These are phyloP conservation scores for Butyriboletus loyo DNA, from an alignment of 768 basidiomycete genomes.

Conservation along the genomic window DNA sequence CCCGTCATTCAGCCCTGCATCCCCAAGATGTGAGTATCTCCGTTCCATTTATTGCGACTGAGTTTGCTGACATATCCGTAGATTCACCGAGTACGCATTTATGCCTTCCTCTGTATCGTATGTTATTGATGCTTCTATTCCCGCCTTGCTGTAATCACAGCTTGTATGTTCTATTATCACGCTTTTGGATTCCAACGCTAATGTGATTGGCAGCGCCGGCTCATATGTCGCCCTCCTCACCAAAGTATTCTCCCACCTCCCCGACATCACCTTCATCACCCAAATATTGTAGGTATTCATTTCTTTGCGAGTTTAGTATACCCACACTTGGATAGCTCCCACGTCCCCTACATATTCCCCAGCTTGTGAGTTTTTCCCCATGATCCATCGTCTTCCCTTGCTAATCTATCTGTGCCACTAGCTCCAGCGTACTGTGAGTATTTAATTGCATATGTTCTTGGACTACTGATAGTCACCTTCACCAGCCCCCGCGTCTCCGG, in stretches of 20 bases:
- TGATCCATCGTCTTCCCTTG: not conserved
- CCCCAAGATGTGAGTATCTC: constrained; percentile 72
- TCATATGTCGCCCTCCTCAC: constrained; percentile 85
- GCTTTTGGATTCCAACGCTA: not conserved
- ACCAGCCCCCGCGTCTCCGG: constrained; percentile 78
- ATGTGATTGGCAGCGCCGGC: constrained; percentile 54
- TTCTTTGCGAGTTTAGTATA: not conserved
- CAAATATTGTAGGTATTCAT: constrained; percentile 70
- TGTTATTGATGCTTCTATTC: constrained; percentile 23
- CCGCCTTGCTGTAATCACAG: constrained; percentile 32
- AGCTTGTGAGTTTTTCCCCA: constrained; percentile 57
- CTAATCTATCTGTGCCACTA: constrained; percentile 24
- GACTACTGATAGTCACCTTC: constrained; percentile 14
- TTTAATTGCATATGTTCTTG: not conserved
- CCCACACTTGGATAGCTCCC: constrained; percentile 51
- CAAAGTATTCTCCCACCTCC: constrained; percentile 91
- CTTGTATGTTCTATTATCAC: constrained; percentile 50
- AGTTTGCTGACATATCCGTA: constrained; percentile 25
- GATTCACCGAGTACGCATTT: constrained; percentile 76
- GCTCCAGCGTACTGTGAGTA: constrained; percentile 78
- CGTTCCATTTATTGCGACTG: not conserved
- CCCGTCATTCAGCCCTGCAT: constrained; percentile 90
- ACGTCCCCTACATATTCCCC: constrained; percentile 88
- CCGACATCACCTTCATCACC: constrained; percentile 91
- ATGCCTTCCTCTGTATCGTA: not conserved